A percentile compares a stretch with the other conserved stretches of the same genome.
phyloP scores from a whole-genome alignment of 495 filamentous ascomycete genomes.

The Diplogelasinospora grovesii region DNA sequence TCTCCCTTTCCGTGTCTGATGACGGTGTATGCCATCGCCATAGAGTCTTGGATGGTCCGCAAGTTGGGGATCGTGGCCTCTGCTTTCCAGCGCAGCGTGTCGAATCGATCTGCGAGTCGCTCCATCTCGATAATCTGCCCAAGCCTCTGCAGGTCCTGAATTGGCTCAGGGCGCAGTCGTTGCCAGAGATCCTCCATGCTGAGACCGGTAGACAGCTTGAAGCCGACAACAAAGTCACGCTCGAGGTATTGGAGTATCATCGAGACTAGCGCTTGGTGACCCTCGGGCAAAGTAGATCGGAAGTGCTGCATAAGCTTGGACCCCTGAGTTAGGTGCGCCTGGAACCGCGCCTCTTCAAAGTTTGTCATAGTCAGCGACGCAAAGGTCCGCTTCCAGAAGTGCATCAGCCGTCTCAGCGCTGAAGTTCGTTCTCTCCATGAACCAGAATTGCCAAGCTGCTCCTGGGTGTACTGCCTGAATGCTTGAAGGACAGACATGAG shows the following conservation, averaged over 20 bases:
- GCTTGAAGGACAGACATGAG: slow-evolving; percentile 25
- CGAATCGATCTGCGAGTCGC: slow-evolving; percentile 66
- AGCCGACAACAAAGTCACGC: slow-evolving; percentile 39
- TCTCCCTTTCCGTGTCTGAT: slow-evolving; percentile 36
- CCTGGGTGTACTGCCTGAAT: slow-evolving; percentile 26
- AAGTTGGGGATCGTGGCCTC: slow-evolving; percentile 38
- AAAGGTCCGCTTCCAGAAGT: slow-evolving; percentile 55
- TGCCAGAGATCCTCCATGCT: slow-evolving; percentile 85
- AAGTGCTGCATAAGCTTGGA: slow-evolving; percentile 23
- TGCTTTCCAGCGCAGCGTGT: slow-evolving; percentile 50
- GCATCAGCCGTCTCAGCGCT: slow-evolving; percentile 40
- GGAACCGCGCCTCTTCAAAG: slow-evolving; percentile 50
- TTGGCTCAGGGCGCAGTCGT: slow-evolving; percentile 53
- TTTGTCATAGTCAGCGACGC: slow-evolving; percentile 29
- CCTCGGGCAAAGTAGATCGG: slow-evolving; percentile 14
- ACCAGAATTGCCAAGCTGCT: slow-evolving; percentile 13
- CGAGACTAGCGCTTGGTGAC: slow-evolving; percentile 23
- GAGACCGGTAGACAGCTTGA: slow-evolving; percentile 64
- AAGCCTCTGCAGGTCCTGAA: slow-evolving; percentile 37
- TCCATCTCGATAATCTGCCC: slow-evolving; percentile 56
- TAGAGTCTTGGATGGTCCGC: slow-evolving; percentile 41
- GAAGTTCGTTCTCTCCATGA: slow-evolving; percentile 28
- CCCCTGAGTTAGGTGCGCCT: slow-evolving; percentile 42
- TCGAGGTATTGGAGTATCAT: slow-evolving; percentile 26
- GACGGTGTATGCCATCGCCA: slow-evolving; percentile 43